Conservation (phyloP, 1,139 yeast species). For the Candida freyschussii region DNA sequence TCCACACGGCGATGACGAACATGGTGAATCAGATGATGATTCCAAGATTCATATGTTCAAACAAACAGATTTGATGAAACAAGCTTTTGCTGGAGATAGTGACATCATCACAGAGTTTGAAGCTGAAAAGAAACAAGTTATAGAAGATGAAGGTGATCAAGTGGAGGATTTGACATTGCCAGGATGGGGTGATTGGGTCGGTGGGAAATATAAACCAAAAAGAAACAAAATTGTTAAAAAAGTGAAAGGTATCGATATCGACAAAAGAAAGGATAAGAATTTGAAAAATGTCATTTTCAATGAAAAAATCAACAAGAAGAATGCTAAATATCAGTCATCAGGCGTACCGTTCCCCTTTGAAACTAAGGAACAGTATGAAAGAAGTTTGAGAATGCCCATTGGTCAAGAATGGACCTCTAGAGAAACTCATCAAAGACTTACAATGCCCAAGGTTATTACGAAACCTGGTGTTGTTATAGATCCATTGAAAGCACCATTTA, state of each 20-base stretch:
- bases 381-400: constrained; percentile 90
- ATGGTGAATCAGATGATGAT: constrained; percentile 28
- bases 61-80: constrained; percentile 76
- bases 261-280: constrained; percentile 73
- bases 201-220: constrained; percentile 41
- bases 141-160: constrained; percentile 79
- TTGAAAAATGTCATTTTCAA: constrained; percentile 81
- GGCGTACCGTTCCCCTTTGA: constrained; percentile 94
- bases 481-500: constrained; percentile 57
- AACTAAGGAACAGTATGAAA: constrained; percentile 88
- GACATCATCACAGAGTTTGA: constrained; percentile 76
- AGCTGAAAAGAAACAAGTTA: constrained; percentile 64
- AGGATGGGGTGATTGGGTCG: constrained; percentile 93
- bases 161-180: constrained; percentile 83
- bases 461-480: constrained; percentile 89
- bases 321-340: constrained; percentile 75
- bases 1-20: constrained; percentile 38
- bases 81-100: constrained; percentile 97
- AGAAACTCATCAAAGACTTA: constrained; percentile 78
- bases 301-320: constrained; percentile 81
- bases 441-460: constrained; percentile 83
- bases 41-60: constrained; percentile 47
- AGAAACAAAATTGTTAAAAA: constrained; percentile 65
- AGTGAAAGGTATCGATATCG: constrained; percentile 62
- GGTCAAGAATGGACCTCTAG: constrained; percentile 97